These are phyloP conservation scores for Claviceps fusiformis DNA, from an alignment of 2,329 filamentous ascomycete species.

Conservation along the genomic window DNA sequence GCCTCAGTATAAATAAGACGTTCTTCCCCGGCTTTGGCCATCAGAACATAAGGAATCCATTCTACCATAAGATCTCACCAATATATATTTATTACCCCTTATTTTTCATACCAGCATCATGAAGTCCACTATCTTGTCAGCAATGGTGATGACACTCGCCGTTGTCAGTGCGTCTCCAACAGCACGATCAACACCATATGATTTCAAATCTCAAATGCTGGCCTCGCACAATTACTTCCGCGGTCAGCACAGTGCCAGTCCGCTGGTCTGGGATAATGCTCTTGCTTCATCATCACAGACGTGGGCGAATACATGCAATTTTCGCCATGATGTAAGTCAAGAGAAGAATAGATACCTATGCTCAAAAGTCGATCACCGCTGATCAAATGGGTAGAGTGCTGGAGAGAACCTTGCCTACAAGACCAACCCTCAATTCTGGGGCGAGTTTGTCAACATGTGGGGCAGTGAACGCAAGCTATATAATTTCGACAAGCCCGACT, in stretches of 20 bases:
- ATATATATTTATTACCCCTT: background rate
- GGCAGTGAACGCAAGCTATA: background rate
- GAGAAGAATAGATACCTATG: fast-evolving
- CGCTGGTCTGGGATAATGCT: background rate
- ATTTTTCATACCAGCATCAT: background rate
- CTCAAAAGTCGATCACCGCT: background rate
- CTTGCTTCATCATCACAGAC: background rate
- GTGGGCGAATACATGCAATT: conserved; percentile 2
- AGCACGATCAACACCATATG: background rate
- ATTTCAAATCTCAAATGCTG: conserved; percentile 2
- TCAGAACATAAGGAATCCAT: background rate
- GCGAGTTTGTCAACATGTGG: conserved; percentile 1
- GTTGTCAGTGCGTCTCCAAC: background rate
- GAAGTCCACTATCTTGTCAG: background rate
- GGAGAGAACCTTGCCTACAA: conserved; percentile 3
- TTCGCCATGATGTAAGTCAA: background rate
- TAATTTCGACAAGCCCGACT: background rate
- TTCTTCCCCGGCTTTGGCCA: background rate
- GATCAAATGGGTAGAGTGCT: background rate
- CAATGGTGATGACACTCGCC: background rate
- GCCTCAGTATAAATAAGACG: background rate
- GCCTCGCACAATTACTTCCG: conserved; percentile 1
- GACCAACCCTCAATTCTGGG: background rate
- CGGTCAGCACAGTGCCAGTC: background rate
- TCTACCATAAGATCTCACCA: too few relatives aligned